Percentiles rank a stretch among this genome's conserved stretches.
Evolutionary conservation across 495 filamentous ascomycete species (phyloP).

Genomic region (Neurospora sp.): DNA sequence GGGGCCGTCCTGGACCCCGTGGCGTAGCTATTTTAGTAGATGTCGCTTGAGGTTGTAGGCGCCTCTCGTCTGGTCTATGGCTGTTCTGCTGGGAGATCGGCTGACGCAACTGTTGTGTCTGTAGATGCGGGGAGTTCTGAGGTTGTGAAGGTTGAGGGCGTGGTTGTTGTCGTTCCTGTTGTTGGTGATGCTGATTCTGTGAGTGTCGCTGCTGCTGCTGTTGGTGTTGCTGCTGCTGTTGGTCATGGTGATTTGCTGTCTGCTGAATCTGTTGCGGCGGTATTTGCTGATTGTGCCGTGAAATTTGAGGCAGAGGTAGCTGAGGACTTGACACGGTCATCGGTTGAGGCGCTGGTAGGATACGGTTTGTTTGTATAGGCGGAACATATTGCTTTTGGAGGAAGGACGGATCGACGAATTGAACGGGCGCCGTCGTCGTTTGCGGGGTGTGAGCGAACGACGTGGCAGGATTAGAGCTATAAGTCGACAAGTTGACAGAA

Average conservation of each 20-base stretch:
- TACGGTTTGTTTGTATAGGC: not conserved
- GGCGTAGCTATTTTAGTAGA: constrained; percentile 7
- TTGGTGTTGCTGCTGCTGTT: constrained; percentile 7
- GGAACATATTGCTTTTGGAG: not conserved
- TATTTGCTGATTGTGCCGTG: constrained; percentile 13
- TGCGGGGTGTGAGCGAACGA: not conserved
- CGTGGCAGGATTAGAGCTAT: not conserved
- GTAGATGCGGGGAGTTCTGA: constrained; percentile 5
- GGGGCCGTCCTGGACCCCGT: constrained; percentile 10
- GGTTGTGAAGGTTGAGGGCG: constrained; percentile 10
- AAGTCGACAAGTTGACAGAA: not conserved
- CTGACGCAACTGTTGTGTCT: constrained; percentile 1
- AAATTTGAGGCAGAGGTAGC: not conserved
- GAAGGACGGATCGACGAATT: not conserved
- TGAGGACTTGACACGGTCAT: not conserved
- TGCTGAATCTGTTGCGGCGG: constrained; percentile 11
- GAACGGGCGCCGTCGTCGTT: not conserved
- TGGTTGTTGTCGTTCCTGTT: constrained; percentile 12
- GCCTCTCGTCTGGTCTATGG: constrained; percentile 12
- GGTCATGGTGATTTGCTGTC: constrained; percentile 2
- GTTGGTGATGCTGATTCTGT: constrained; percentile 12
- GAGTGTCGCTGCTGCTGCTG: not conserved
- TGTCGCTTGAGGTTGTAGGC: constrained; percentile 7
- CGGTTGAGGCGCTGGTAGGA: not conserved
- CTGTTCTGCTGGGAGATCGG: constrained; percentile 10